Percentiles rank a stretch among this genome's conserved stretches.
phyloP scores from a whole-genome alignment of 2,329 filamentous ascomycete genomes.

The Ascochyta rabiei region DNA sequence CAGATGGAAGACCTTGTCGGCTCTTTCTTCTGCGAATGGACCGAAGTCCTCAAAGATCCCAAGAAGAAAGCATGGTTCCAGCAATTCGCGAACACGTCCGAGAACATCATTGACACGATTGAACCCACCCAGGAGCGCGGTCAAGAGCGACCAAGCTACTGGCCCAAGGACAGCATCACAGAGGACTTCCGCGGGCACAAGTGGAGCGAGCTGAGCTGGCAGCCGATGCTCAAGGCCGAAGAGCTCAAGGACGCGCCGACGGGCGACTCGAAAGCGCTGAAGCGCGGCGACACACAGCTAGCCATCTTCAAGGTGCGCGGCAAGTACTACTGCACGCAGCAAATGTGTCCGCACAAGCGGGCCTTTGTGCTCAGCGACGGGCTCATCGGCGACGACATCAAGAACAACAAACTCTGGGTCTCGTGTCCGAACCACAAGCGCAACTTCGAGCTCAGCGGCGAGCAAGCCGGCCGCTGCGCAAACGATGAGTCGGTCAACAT shows the following conservation, averaged over 20 bases:
- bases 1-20: conserved; percentile 88
- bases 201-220: conserved; percentile 75
- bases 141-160: conserved; percentile 76
- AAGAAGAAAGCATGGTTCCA: conserved; percentile 71
- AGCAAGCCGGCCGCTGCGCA: conserved; percentile 70
- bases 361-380: conserved; percentile 89
- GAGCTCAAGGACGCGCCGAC: conserved; percentile 74
- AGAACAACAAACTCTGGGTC: conserved; percentile 74
- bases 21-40: conserved; percentile 91
- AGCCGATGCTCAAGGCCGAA: conserved; percentile 73
- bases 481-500: conserved; percentile 79
- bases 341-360: conserved; percentile 94
- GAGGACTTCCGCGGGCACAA: conserved; percentile 74
- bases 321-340: conserved; percentile 82
- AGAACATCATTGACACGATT: conserved; percentile 67
- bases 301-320: conserved; percentile 85
- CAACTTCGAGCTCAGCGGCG: conserved; percentile 77
- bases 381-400: conserved; percentile 71
- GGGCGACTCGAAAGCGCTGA: conserved; percentile 77
- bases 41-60: conserved; percentile 75
- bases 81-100: conserved; percentile 83
- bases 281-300: conserved; percentile 86
- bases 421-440: conserved; percentile 89
- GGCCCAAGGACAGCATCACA: conserved; percentile 70
- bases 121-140: conserved; percentile 75